Evolutionary conservation across 768 basidiomycete species (phyloP), one percentile per base, ranked within the genome.

Genomic region (Imleria badia): DNA sequence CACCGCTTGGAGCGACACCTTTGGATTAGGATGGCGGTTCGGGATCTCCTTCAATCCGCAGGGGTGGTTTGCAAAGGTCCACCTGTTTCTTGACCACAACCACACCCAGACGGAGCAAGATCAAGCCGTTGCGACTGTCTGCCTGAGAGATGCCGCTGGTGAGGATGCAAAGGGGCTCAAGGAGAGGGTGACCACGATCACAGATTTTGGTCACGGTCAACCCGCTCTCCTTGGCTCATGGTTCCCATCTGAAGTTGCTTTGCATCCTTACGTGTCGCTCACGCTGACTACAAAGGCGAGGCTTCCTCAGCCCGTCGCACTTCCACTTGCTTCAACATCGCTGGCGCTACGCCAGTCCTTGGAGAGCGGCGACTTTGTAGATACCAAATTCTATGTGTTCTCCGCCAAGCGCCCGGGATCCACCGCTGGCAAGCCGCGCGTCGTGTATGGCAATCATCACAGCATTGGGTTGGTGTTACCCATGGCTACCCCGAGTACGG

Each of bases 331-430:
- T 11, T 53, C 64, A 4, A 48, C 60, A 9, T 50, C 64, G 0
- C n/a, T 52, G 38, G 69, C 60, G 1, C 40, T 71, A 3, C 56
- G 55, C 45, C 56, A 56, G 36, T 69, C 67, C 38, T 58, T 69
- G 67, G 45, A 43, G 13, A 57, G 35, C 15, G 67, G 69, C 9
- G 62, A 66, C 38, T 67, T 69, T 38, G 48, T 67, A 2, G 62
- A 69, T 41, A 69, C 67, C 7, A 69, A 65, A 33, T 69, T 71
- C 36, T 60, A 71, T 14, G 69, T 29, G 26, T 67, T 65, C 48
- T 69, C 69, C 15, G 45, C 56, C 14, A 63, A 53, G 44, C 45
- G 54, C 22, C 20, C 49, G 2, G 45, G 58, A 12, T 9, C 40
- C 13, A 54, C 43, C 31, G 64, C 58, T 48, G 55, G 61, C 22